Evolutionary conservation across 768 basidiomycete genomes (phyloP).

Genomic region (Hysterangium stoloniferum): DNA sequence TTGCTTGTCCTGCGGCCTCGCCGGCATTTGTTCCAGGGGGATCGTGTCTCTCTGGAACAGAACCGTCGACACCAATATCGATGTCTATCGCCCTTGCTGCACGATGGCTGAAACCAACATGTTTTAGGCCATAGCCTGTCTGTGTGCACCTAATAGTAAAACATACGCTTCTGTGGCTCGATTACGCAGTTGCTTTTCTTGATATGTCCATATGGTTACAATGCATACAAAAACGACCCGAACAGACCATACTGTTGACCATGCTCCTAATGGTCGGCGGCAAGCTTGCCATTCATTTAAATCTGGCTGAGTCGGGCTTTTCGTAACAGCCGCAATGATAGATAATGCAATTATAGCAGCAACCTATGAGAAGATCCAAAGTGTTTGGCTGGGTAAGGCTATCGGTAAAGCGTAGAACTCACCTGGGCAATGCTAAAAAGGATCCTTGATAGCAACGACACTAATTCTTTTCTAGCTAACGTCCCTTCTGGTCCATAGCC

Average conservation of each 20-base stretch:
- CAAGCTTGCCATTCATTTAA: slow-evolving; percentile 57
- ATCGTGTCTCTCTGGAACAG: not conserved
- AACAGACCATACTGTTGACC: slow-evolving; percentile 59
- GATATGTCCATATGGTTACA: slow-evolving; percentile 51
- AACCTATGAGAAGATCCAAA: slow-evolving; percentile 30
- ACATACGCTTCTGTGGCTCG: not conserved
- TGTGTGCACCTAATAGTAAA: too few relatives aligned
- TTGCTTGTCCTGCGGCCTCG: slow-evolving; percentile 4
- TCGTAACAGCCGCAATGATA: slow-evolving; percentile 36
- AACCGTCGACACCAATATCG: slow-evolving; percentile 21
- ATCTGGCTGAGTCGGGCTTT: slow-evolving; percentile 35
- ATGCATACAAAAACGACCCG: slow-evolving; percentile 41
- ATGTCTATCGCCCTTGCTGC: slow-evolving; percentile 20
- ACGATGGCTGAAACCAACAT: too few relatives aligned
- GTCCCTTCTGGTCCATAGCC: slow-evolving; percentile 46
- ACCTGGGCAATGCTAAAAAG: slow-evolving; percentile 50
- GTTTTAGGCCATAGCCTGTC: too few relatives aligned
- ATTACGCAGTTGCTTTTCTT: slow-evolving; percentile 7
- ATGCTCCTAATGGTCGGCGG: slow-evolving; percentile 54
- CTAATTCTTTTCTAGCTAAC: slow-evolving; percentile 42
- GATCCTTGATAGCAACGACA: slow-evolving; percentile 45
- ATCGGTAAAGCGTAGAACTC: slow-evolving; percentile 15
- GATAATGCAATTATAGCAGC: slow-evolving; percentile 44
- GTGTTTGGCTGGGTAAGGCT: too few relatives aligned
- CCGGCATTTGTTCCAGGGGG: slow-evolving; percentile 12